A percentile compares a stretch with the other conserved stretches of the same genome.
These are phyloP conservation scores for Anethum foeniculum DNA, from an alignment of 140 eudicot species.

Conservation along the genomic window DNA sequence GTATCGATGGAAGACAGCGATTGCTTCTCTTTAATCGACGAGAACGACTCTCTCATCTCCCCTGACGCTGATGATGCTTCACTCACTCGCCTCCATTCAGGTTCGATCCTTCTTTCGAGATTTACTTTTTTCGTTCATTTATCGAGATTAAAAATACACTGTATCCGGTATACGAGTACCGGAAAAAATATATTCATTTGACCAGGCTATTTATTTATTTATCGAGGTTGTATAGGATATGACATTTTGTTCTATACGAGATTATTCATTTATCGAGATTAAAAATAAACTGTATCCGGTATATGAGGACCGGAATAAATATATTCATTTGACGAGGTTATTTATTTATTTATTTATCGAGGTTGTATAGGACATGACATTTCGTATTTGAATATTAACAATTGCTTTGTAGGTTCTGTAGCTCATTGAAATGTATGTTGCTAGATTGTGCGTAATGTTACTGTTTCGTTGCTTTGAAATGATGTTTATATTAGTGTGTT, in stretches of 20 bases:
- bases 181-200: too few species aligned
- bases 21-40: not conserved
- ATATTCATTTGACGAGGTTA: too few species aligned
- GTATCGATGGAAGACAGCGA: not conserved
- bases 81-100: constrained; percentile 2
- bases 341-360: too few species aligned
- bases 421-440: not conserved
- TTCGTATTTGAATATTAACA: not conserved
- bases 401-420: not conserved
- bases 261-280: too few species aligned
- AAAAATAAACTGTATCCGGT: too few species aligned
- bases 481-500: not conserved
- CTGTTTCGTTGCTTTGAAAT: not conserved
- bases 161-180: too few species aligned
- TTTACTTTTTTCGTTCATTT: not conserved
- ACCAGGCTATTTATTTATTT: too few species aligned
- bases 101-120: not conserved
- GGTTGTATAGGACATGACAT: not conserved
- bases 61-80: not conserved
- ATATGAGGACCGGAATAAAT: too few species aligned
- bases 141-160: too few species aligned
- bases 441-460: not conserved
- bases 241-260: not conserved
- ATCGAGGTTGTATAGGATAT: not conserved
- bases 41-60: not conserved